These are phyloP conservation scores for Alloascoidea hylecoeti DNA, from an alignment of 805 yeast genomes.

Conservation along the genomic window DNA sequence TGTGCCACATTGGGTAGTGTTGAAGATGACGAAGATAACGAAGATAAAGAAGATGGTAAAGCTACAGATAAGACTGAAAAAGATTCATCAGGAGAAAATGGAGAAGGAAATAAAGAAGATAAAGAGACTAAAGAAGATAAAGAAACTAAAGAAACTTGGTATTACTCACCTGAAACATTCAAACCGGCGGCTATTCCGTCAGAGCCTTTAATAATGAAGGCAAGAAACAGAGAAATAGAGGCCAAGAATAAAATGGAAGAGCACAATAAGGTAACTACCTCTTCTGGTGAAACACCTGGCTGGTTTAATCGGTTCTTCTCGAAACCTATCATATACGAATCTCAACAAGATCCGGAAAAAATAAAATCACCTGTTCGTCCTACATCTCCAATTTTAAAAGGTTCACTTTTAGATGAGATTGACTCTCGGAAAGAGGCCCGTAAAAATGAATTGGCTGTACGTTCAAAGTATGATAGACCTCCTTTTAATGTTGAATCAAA, in stretches of 20 bases:
- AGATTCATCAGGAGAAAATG: not conserved
- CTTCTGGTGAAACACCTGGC: not conserved
- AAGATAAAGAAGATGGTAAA: not conserved
- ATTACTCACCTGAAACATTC: not conserved
- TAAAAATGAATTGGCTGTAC: not conserved
- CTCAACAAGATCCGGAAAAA: not conserved
- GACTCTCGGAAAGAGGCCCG: not conserved
- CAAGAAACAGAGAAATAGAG: not conserved
- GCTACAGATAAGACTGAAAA: not conserved
- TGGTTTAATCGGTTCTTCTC: no score
- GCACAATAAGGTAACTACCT: not conserved
- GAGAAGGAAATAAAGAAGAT: not conserved
- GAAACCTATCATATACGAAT: no score
- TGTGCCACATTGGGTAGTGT: not conserved
- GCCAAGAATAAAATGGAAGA: not conserved
- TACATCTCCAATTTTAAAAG: not conserved
- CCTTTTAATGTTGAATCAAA: no score
- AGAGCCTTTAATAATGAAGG: not conserved
- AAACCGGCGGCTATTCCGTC: not conserved
- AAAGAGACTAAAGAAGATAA: no score
- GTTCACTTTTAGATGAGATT: not conserved
- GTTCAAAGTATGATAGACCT: no score
- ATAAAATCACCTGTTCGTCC: not conserved
- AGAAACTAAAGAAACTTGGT: no score
- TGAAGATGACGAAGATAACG: not conserved